Percentiles rank a stretch among this genome's conserved stretches.
Evolutionary conservation across 192 early-diverging fungal genomes (phyloP).

Genomic region (Coemansia sp.): DNA sequence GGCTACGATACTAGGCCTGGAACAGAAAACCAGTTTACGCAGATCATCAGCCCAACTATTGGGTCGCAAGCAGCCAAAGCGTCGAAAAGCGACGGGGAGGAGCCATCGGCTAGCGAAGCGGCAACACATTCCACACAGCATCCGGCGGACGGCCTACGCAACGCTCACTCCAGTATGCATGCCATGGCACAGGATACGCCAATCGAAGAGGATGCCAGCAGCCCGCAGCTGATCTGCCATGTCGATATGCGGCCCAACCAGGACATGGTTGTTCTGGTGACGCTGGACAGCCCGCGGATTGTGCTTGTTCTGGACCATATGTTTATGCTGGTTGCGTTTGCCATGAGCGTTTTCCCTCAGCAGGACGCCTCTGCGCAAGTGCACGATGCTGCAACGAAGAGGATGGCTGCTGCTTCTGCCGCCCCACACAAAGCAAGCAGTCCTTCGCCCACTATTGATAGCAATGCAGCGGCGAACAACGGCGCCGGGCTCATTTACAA

Average conservation of each 20-base stretch:
- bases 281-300: constrained; percentile 80
- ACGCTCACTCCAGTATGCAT: constrained; percentile 39
- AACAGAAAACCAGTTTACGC: constrained; percentile 76
- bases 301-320: constrained; percentile 88
- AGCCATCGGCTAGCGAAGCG: neutral
- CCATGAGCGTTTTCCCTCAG: constrained; percentile 64
- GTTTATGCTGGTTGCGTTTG: constrained; percentile 76
- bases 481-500: constrained; percentile 67
- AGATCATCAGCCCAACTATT: constrained; percentile 68
- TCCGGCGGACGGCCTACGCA: neutral
- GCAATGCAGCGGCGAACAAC: neutral
- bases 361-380: constrained; percentile 1
- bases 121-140: neutral
- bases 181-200: constrained; percentile 48
- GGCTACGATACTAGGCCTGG: constrained; percentile 81
- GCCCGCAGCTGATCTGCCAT: constrained; percentile 53
- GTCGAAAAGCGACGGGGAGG: neutral
- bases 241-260: constrained; percentile 52
- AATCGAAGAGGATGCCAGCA: constrained; percentile 39
- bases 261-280: constrained; percentile 66
- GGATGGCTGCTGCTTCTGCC: neutral
- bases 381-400: constrained; percentile 3
- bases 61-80: neutral
- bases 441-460: neutral
- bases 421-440: neutral